Base-by-base conservation (phyloP, 2,329 filamentous ascomycete genomes). In the Neonectria faginata region DNA sequence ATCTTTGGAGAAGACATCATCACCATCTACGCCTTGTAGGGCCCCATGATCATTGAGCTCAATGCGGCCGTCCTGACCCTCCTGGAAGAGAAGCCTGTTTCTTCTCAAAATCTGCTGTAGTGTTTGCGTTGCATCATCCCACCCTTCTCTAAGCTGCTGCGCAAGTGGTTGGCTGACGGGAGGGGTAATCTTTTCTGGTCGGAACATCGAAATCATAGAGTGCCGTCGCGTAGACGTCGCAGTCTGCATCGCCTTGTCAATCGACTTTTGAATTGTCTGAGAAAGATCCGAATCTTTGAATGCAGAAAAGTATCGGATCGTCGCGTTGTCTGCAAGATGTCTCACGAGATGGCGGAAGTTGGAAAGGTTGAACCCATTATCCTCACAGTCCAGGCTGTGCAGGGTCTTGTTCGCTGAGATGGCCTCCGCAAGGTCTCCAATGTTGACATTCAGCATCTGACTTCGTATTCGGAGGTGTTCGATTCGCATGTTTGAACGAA, bases 401-500 rank as follows among this genome's bases (percentile, higher is more conserved):
- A 88, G 79, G 0, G 81, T 81, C 63, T 76, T 78, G 71, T 87
- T 88, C 31, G 76, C 74, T 5, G 81, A 79, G 16, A 88, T 79
- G 2, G 84, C 83, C 44, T 80, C 80, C 44, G 84, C 85, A 45
- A 87, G 72, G 53, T 84, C 82, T 27, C 84, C 86, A 20, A 85
- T 82, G 60, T 87, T 86, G 67, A 83, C 78, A 66, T 85, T 83
- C 8, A 86, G 79, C 76, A 85, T 83, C 72, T 88, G 86, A 71
- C 85, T 88, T 65, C 85, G 83, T 51, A 88, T 79, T 1, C 85
- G 81, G 4, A 88, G 80, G 69, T 88, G 85, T 56, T 80, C 80
- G 18, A 85, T 77, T 16, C 77, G 75, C 8, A 70, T 78, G 62
- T 84, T 84, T n/a, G 75, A 75, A 31, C 78, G 79, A 33, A 86